Evolutionary conservation across 441 rosid genomes (phyloP).

Genomic region (Hura crepitans): DNA sequence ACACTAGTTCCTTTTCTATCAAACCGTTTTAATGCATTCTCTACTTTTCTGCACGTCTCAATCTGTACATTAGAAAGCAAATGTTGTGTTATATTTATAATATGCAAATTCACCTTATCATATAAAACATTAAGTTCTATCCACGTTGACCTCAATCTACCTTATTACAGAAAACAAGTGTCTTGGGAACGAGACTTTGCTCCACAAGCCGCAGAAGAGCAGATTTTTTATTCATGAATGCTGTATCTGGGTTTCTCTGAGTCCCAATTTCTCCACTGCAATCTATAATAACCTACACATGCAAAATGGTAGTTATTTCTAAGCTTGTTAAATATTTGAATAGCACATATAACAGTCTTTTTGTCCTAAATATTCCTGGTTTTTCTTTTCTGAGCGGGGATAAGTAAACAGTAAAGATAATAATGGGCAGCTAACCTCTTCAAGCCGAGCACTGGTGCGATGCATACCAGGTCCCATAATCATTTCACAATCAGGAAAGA

Average conservation of each 20-base stretch:
- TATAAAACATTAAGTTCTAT: background rate
- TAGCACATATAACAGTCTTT: no score
- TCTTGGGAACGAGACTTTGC: slow-evolving; percentile 57
- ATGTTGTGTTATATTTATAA: slow-evolving; percentile 8
- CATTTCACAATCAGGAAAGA: slow-evolving; percentile 76
- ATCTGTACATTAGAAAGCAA: slow-evolving; percentile 44
- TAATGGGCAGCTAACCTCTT: slow-evolving; percentile 55
- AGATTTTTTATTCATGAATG: slow-evolving; percentile 71
- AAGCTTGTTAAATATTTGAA: background rate
- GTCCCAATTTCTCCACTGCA: slow-evolving; percentile 75
- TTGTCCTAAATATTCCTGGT: no score
- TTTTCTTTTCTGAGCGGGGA: background rate
- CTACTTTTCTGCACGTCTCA: slow-evolving; percentile 93
- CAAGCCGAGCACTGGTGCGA: slow-evolving; percentile 69
- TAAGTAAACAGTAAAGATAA: background rate
- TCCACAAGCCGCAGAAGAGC: slow-evolving; percentile 73
- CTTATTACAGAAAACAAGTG: slow-evolving; percentile 87
- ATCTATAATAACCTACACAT: slow-evolving; percentile 70
- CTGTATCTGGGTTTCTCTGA: slow-evolving; percentile 62
- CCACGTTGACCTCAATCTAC: slow-evolving; percentile 25
- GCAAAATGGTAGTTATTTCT: slow-evolving; percentile 17
- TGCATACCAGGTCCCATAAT: slow-evolving; percentile 91
- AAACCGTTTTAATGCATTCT: slow-evolving; percentile 68
- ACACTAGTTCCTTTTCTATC: slow-evolving; percentile 57
- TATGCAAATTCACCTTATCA: background rate